These are phyloP conservation scores for Ajuga chamaepitys DNA, from an alignment of 257 asterid genomes.

Conservation along the genomic window DNA sequence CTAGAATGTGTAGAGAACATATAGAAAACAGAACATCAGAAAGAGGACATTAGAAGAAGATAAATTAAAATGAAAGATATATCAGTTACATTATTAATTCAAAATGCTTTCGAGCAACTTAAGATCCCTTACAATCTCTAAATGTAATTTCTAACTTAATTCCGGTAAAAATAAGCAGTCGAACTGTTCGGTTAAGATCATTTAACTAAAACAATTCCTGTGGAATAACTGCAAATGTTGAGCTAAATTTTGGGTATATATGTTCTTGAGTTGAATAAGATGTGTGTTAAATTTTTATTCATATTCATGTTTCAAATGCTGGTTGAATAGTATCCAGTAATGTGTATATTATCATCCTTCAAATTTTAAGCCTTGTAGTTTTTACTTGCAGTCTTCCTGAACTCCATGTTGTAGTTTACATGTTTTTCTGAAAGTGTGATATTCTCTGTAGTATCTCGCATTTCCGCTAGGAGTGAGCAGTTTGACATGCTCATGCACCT, in stretches of 20 bases:
- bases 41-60: too few relatives aligned
- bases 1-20: background rate
- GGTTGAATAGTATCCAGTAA: background rate
- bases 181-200: background rate
- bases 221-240: background rate
- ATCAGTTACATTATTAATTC: background rate
- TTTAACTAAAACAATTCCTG: background rate
- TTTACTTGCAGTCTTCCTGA: background rate
- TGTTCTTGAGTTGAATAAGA: background rate
- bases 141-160: background rate
- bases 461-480: constrained; percentile 80
- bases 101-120: background rate
- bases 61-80: too few relatives aligned
- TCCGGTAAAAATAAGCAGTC: too few relatives aligned
- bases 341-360: background rate
- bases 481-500: constrained; percentile 76
- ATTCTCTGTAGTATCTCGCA: constrained; percentile 47
- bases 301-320: background rate
- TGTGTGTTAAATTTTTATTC: background rate
- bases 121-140: background rate
- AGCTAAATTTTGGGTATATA: background rate
- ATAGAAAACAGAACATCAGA: too few relatives aligned
- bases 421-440: background rate
- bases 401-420: background rate
- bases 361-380: background rate